phyloP scores from a whole-genome alignment of 2,329 filamentous ascomycete species.

The Fusarium circinatum region DNA sequence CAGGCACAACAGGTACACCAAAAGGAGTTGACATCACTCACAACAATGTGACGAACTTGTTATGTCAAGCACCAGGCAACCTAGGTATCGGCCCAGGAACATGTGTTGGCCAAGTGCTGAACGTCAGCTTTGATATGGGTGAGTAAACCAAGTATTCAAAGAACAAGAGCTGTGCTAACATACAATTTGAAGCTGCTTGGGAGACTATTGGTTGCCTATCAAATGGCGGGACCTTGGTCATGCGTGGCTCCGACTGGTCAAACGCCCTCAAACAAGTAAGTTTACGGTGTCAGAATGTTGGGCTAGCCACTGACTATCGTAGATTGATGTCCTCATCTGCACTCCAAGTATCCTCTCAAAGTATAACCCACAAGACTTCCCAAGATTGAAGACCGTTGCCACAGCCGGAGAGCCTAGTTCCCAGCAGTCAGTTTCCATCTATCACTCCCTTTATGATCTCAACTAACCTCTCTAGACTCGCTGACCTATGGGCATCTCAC shows the following conservation, averaged over 20 bases:
- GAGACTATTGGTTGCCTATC: slow-evolving; percentile 65
- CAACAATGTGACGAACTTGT: slow-evolving; percentile 63
- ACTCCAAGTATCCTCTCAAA: slow-evolving; percentile 66
- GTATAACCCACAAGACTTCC: slow-evolving; percentile 57
- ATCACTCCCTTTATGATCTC: rapidly evolving
- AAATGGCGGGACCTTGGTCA: slow-evolving; percentile 65
- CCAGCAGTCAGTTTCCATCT: slow-evolving; percentile 48
- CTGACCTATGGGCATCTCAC: slow-evolving; percentile 63
- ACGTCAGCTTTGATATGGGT: slow-evolving; percentile 71
- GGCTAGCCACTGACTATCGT: background rate
- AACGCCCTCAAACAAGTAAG: slow-evolving; percentile 56
- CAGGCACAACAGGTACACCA: slow-evolving; percentile 64
- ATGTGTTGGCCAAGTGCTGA: slow-evolving; percentile 65
- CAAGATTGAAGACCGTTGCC: slow-evolving; percentile 62
- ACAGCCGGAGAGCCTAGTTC: slow-evolving; percentile 65
- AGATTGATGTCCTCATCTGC: slow-evolving; percentile 65
- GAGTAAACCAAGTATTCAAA: slow-evolving; percentile 36
- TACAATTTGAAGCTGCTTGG: slow-evolving; percentile 60
- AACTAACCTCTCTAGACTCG: slow-evolving; percentile 48
- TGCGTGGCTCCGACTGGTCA: slow-evolving; percentile 62
- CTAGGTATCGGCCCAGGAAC: slow-evolving; percentile 61
- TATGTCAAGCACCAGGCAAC: slow-evolving; percentile 61
- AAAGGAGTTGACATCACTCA: slow-evolving; percentile 70
- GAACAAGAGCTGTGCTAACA: rapidly evolving
- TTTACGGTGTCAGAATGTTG: rapidly evolving